A percentile compares a stretch with the other conserved stretches of the same genome.
phyloP scores from a whole-genome alignment of 805 yeast genomes.

The Pichia manshurica region DNA sequence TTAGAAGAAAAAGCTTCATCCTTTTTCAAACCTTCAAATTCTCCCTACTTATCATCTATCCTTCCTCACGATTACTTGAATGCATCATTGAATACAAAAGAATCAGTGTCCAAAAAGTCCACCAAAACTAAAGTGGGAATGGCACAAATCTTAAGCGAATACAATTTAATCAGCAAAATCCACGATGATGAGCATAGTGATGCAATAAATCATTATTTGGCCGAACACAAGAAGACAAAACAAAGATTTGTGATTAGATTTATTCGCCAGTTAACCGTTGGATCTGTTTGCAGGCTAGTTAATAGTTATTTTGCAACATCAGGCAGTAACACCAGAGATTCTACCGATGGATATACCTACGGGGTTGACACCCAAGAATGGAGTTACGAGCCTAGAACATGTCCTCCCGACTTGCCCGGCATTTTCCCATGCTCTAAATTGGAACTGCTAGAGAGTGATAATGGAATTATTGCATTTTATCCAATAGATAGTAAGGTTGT shows the following conservation, averaged over 20 bases:
- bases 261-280: slow-evolving; percentile 12
- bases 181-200: slow-evolving; percentile 11
- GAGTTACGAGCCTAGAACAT: slow-evolving; percentile 10
- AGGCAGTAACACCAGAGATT: slow-evolving; percentile 4
- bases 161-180: slow-evolving; percentile 17
- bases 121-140: not conserved
- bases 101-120: not conserved
- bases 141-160: slow-evolving; percentile 4
- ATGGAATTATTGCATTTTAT: slow-evolving; percentile 9
- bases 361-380: not conserved
- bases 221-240: slow-evolving; percentile 12
- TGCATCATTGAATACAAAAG: slow-evolving; percentile 3
- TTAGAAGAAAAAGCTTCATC: slow-evolving; percentile 1
- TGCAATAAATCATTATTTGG: slow-evolving; percentile 5
- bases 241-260: slow-evolving; percentile 11
- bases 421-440: slow-evolving; percentile 9
- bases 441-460: slow-evolving; percentile 2
- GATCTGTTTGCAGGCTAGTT: slow-evolving; percentile 12
- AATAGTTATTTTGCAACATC: slow-evolving; percentile 14
- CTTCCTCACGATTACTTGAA: slow-evolving; percentile 14
- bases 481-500: slow-evolving; percentile 1
- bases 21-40: not conserved
- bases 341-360: not conserved
- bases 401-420: slow-evolving; percentile 6
- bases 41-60: not conserved